Evolutionary conservation across 1,284 basidiomycete genomes (phyloP).

Genomic region (Trichosporon coremiiforme): DNA sequence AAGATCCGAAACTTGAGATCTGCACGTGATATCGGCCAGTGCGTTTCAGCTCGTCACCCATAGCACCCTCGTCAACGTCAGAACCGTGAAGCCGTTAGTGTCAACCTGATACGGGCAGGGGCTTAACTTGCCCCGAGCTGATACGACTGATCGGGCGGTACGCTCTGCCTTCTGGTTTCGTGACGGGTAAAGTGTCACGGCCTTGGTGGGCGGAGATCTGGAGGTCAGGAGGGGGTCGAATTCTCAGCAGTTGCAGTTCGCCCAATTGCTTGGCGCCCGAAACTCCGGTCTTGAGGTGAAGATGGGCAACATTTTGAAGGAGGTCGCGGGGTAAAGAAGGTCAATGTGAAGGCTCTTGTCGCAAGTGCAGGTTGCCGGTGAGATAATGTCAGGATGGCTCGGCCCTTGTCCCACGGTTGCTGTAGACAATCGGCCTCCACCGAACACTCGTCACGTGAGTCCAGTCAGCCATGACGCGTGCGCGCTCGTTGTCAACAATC

Average conservation of each 20-base stretch:
- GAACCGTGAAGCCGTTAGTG: not conserved
- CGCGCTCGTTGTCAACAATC: not conserved
- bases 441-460: not conserved
- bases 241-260: no score
- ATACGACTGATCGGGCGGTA: not conserved
- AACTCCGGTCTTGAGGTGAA: no score
- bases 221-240: no score
- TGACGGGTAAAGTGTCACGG: no score
- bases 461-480: constrained; percentile 13
- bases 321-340: no score
- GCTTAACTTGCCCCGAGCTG: not conserved
- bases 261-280: no score
- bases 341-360: no score
- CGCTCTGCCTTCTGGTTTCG: no score
- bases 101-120: not conserved
- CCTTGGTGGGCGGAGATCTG: no score
- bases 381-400: not conserved
- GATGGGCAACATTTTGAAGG: no score
- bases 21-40: not conserved
- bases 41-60: constrained; percentile 2
- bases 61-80: not conserved
- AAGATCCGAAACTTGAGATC: not conserved
- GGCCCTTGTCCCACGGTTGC: not conserved
- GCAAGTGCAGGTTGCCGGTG: no score
- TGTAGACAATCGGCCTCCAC: not conserved